Base-by-base conservation (phyloP, 2,329 filamentous ascomycete genomes). In the Cercospora citrullina region DNA sequence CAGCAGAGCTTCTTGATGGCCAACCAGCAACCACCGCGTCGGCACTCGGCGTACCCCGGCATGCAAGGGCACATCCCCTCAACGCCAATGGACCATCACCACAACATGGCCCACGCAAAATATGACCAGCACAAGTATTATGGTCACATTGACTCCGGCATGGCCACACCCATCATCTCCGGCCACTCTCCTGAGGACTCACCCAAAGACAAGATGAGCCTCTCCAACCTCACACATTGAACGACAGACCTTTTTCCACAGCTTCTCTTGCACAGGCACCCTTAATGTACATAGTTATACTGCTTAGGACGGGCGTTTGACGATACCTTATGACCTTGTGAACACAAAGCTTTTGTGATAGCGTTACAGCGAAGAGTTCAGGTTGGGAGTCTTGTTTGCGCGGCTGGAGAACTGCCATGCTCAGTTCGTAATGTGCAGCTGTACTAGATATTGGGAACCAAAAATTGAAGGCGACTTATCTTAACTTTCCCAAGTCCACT, bases 121-220 rank as follows among this genome's bases (percentile, higher is more conserved):
- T 76, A 74, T 59, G 65, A 74, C 63, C 45, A 58, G 5, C 53
- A 69, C 68, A 61, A 67, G 61, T 62, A 60, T 42, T 60, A 68
- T 23, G 60, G 73, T 36, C 67, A 72, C 31, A 69, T 75, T 63
- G 75, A 77, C 66, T 73, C 74, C 4, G 72, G 73, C 26, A 71
- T 77, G 48, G 70, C 73, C 68, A 75, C 74, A 18, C 73, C 73
- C 39, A 69, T 73, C 60, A 67, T 70, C 12, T 73, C 75, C 7
- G 69, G 71, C 60, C 72, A 67, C 39, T 72, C 71, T 45, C 76
- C 70, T 18, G 76, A 77, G 7, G 78, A 73, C 65, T 79, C 77
- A 39, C 78, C 78, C 26, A 75, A 75, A 71, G 77, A 79, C 66
- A 79, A 79, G 73, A 79, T 79, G 78, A 77, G 77, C 70, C 71